A percentile compares a stretch with the other conserved stretches of the same genome.
These are phyloP conservation scores for Globisporangium okanoganense DNA, from an alignment of 352 stramenopile species.

Conservation along the genomic window DNA sequence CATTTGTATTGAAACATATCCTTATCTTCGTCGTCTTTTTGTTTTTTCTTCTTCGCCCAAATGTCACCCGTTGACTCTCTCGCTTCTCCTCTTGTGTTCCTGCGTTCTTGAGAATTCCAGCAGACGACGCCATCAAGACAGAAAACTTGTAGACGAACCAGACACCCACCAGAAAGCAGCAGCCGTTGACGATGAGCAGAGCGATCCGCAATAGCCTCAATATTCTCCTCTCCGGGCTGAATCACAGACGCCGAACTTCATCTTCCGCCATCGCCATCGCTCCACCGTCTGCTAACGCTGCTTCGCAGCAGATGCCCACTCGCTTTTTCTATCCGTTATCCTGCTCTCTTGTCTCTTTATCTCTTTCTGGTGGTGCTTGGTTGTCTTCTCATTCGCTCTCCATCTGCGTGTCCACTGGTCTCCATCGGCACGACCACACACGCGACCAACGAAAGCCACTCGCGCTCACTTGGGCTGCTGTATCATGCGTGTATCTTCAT, in stretches of 20 bases:
- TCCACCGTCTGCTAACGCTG: not conserved
- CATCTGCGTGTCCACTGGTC: not conserved
- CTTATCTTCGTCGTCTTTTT: not conserved
- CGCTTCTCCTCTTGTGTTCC: not conserved
- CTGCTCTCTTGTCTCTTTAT: not conserved
- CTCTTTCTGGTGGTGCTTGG: too few species aligned
- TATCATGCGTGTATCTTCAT: not conserved
- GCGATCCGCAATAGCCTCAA: too few species aligned
- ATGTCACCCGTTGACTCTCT: not conserved
- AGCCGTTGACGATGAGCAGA: not conserved
- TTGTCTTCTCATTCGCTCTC: not conserved
- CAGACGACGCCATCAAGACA: not conserved
- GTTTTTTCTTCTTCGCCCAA: not conserved
- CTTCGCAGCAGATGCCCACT: not conserved
- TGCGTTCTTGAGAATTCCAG: not conserved
- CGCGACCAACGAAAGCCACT: not conserved
- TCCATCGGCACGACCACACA: not conserved
- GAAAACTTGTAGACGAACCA: not conserved
- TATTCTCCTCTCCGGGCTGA: too few species aligned
- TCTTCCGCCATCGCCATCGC: not conserved
- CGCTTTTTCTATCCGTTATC: not conserved
- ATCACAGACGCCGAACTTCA: not conserved
- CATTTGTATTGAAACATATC: conserved; percentile 1
- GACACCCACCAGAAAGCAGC: not conserved
- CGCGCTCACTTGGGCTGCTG: not conserved